Evolutionary conservation across 2,329 filamentous ascomycete genomes (phyloP), one percentile per base, ranked within the genome.

Genomic region (Neocucurbitaria cava): DNA sequence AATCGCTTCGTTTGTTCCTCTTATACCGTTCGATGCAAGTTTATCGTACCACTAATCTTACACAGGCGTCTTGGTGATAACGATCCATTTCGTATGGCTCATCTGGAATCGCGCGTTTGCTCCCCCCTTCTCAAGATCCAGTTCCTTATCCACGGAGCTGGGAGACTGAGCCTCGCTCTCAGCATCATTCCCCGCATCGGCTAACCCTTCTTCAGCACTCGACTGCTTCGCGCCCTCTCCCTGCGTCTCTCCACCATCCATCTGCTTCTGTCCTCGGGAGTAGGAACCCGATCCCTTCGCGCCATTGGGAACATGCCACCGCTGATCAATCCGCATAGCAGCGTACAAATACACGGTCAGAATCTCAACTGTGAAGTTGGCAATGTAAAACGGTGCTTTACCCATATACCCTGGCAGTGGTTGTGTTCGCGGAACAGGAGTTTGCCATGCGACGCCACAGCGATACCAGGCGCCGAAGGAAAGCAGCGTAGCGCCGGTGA

Each of bases 281-380:
- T 66, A 68, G 3, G 63, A 66, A 9, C 70, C 70, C 11, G 62
- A 82, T 0, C 79, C 82, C 40, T 82, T 82, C 68, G 86, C 86
- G 40, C 89, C 88, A 70, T 95, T 79, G 1, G 90, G 90, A 21
- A 95, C 78, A 69, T 89, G 83, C 78, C 94, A 96, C 38, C 90
- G 84, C 57, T 82, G 81, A 72, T 96, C 92, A 57, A 95, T 87
- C 28, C 92, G 83, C 18, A 83, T 75, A 15, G 89, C 68, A 0
- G 87, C 82, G 75, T 90, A 94, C 8, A 87, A 77, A 48, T 82
- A 83, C 4, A 94, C 82, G 33, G 92, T 86, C 21, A 89, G 69
- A 36, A 93, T 78, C 75, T 96, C 92, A 33, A 93, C 80, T 15
- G 78, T 79, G 69, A 90, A 96, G 77, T 91, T 90, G 79, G 95